Conservation (phyloP, 1,284 basidiomycete species). For the Ustilago shanxiensis region DNA sequence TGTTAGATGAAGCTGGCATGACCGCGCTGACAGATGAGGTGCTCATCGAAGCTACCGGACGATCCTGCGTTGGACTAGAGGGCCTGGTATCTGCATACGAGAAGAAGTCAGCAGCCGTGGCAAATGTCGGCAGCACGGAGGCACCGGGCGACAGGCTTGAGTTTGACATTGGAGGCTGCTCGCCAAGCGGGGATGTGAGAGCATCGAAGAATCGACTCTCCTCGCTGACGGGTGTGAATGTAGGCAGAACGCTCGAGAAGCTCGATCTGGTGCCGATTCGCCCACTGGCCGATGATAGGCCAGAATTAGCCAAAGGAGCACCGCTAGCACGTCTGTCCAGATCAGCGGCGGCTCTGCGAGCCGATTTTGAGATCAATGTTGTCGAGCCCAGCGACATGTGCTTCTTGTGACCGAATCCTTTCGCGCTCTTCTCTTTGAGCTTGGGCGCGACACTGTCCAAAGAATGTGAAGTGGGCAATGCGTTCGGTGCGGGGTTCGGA, state of each 20-base stretch:
- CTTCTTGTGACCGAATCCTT: slow-evolving; percentile 29
- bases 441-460: slow-evolving; percentile 15
- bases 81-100: background rate
- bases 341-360: slow-evolving; percentile 25
- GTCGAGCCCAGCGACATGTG: slow-evolving; percentile 35
- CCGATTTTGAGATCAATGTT: slow-evolving; percentile 32
- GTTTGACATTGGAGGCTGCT: slow-evolving; percentile 11
- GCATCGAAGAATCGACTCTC: slow-evolving; percentile 38
- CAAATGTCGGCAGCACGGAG: slow-evolving; percentile 28
- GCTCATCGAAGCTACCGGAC: slow-evolving; percentile 14
- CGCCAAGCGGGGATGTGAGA: slow-evolving; percentile 23
- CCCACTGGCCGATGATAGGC: slow-evolving; percentile 4
- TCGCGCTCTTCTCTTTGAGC: background rate
- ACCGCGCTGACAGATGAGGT: background rate
- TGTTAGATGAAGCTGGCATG: background rate
- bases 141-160: slow-evolving; percentile 11
- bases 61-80: slow-evolving; percentile 6
- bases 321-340: slow-evolving; percentile 28
- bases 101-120: slow-evolving; percentile 29
- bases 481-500: slow-evolving; percentile 11
- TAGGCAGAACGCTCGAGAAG: slow-evolving; percentile 17
- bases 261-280: slow-evolving; percentile 16
- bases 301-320: slow-evolving; percentile 10
- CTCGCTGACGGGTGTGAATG: slow-evolving; percentile 29
- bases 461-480: slow-evolving; percentile 32